Evolutionary conservation across 2,329 filamentous ascomycete genomes (phyloP).

Genomic region (Fusarium sp.): DNA sequence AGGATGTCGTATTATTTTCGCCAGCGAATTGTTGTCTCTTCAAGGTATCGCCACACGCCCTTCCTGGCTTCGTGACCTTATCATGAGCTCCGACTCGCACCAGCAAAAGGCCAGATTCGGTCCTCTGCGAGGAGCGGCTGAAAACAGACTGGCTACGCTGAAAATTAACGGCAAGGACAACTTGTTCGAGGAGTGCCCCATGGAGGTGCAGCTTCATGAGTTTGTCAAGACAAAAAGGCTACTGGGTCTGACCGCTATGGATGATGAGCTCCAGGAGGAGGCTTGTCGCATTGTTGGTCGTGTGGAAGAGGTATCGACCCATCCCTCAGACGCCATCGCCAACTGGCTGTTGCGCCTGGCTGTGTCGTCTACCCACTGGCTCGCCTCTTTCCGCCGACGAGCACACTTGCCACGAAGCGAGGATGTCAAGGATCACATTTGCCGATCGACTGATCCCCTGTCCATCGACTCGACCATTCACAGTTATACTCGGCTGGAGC

Average conservation of each 20-base stretch:
- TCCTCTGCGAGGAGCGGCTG: slow-evolving; percentile 57
- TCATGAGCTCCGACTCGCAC: slow-evolving; percentile 60
- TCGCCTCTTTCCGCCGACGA: slow-evolving; percentile 65
- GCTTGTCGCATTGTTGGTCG: slow-evolving; percentile 67
- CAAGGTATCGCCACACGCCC: slow-evolving; percentile 51
- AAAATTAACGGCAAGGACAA: slow-evolving; percentile 68
- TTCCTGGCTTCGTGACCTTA: slow-evolving; percentile 69
- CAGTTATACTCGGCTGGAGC: slow-evolving; percentile 66
- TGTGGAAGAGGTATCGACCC: slow-evolving; percentile 63
- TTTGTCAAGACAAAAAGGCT: slow-evolving; percentile 63
- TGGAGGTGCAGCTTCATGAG: slow-evolving; percentile 65
- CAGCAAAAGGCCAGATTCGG: slow-evolving; percentile 59
- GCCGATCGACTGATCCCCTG: slow-evolving; percentile 63
- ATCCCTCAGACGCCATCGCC: slow-evolving; percentile 61
- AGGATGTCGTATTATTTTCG: slow-evolving; percentile 68
- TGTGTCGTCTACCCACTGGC: slow-evolving; percentile 62
- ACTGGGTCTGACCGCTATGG: slow-evolving; percentile 68
- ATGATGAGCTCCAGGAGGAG: slow-evolving; percentile 69
- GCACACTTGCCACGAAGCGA: slow-evolving; percentile 67
- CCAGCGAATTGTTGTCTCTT: slow-evolving; percentile 59
- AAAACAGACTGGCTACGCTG: slow-evolving; percentile 60
- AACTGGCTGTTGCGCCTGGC: slow-evolving; percentile 68
- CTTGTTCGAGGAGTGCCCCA: slow-evolving; percentile 66
- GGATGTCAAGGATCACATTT: slow-evolving; percentile 60
- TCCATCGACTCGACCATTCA: slow-evolving; percentile 70